Evolutionary conservation across 2,329 filamentous ascomycete genomes (phyloP).

Genomic region (Phaeophleospora eucalypticola): DNA sequence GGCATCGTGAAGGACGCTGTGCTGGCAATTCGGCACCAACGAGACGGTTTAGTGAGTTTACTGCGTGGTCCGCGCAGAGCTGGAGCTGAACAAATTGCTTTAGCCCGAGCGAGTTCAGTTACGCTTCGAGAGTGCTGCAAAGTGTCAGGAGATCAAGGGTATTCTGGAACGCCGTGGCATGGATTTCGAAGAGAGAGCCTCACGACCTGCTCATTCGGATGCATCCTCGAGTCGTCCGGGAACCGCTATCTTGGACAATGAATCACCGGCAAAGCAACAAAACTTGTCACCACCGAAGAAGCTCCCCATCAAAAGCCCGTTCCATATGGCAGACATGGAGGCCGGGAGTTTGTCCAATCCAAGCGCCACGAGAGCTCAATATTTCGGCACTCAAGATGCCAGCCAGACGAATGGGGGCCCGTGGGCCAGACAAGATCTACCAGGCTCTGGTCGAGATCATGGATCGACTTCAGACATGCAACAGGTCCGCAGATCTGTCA

Average conservation of each 20-base stretch:
- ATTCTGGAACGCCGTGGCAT: constrained; percentile 26
- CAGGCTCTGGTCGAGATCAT: too few relatives aligned
- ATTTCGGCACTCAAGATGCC: not conserved
- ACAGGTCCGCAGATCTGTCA: not conserved
- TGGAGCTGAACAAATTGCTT: not conserved
- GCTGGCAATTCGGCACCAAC: constrained; percentile 40
- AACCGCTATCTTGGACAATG: not conserved
- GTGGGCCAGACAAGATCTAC: not conserved
- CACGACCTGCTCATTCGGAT: not conserved
- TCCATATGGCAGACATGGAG: constrained; percentile 11
- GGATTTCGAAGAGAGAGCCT: constrained; percentile 15
- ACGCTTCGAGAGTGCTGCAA: constrained; percentile 21
- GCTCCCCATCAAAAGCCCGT: constrained; percentile 4
- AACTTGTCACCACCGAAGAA: constrained; percentile 2
- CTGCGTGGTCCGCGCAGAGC: not conserved
- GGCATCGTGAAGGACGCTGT: constrained; percentile 38
- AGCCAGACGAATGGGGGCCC: not conserved
- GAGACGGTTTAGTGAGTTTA: constrained; percentile 5
- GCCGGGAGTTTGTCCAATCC: constrained; percentile 7
- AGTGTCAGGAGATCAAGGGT: constrained; percentile 23
- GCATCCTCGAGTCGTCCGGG: not conserved
- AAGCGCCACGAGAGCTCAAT: not conserved
- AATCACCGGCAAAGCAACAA: not conserved
- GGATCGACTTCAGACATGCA: not conserved
- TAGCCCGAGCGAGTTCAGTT: constrained; percentile 33